Evolutionary conservation across 163 green algal genomes (phyloP).

Genomic region (Chloromonas sp.): DNA sequence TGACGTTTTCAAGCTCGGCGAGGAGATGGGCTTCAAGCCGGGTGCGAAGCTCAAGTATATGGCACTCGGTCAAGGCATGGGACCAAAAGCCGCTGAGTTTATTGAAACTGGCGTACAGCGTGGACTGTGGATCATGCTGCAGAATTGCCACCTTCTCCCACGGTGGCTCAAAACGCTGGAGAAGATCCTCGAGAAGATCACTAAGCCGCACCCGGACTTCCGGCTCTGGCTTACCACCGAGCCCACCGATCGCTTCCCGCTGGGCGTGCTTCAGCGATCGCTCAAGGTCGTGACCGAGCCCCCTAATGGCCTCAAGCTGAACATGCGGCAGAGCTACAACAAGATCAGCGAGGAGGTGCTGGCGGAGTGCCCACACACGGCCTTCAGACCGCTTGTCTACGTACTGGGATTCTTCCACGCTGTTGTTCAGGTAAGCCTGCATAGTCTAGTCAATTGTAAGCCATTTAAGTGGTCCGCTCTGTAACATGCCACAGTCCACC

Average conservation of each 20-base stretch:
- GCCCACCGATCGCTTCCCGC: conserved; percentile 74
- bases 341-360: conserved; percentile 80
- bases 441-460: too few relatives aligned
- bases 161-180: conserved; percentile 82
- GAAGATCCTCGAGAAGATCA: conserved; percentile 81
- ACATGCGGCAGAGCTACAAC: conserved; percentile 78
- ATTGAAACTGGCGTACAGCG: conserved; percentile 66
- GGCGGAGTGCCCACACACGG: conserved; percentile 64
- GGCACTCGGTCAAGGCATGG: conserved; percentile 87
- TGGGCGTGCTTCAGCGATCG: conserved; percentile 77
- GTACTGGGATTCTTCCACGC: conserved; percentile 84
- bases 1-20: conserved; percentile 84
- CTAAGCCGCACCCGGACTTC: conserved; percentile 78
- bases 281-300: conserved; percentile 89
- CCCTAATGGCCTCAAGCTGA: conserved; percentile 83
- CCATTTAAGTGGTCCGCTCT: neutral
- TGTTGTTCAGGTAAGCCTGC: conserved; percentile 67
- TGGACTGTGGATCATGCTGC: conserved; percentile 84
- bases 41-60: conserved; percentile 85
- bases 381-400: conserved; percentile 76
- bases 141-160: conserved; percentile 79
- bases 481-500: neutral
- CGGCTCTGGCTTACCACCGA: conserved; percentile 85
- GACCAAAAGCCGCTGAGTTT: conserved; percentile 63
- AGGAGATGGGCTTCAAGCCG: conserved; percentile 80